A percentile compares a stretch with the other conserved stretches of the same genome.
phyloP scores from a whole-genome alignment of 2,329 filamentous ascomycete species.

The Daldinia eschscholtzii region DNA sequence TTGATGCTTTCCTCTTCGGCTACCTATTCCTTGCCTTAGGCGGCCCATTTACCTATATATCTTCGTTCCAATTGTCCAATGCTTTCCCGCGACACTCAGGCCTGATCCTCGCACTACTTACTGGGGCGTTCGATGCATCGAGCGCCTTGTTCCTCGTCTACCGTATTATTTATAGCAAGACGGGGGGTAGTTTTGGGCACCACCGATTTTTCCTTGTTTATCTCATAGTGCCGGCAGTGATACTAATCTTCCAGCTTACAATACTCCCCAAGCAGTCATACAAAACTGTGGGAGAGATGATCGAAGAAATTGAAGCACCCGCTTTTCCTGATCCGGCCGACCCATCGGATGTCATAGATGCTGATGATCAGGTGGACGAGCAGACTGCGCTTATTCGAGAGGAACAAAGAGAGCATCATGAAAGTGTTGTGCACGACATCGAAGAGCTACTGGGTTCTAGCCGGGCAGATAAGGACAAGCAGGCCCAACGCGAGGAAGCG shows the following conservation, averaged over 20 bases:
- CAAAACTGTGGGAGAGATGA: slow-evolving; percentile 86
- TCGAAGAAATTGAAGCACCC: slow-evolving; percentile 75
- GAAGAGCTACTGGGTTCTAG: slow-evolving; percentile 77
- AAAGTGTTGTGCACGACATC: slow-evolving; percentile 76
- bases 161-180: slow-evolving; percentile 75
- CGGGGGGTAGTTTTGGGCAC: slow-evolving; percentile 67
- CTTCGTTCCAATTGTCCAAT: slow-evolving; percentile 87
- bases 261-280: slow-evolving; percentile 82
- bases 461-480: slow-evolving; percentile 71
- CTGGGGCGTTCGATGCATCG: slow-evolving; percentile 86
- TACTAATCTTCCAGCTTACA: slow-evolving; percentile 74
- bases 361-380: slow-evolving; percentile 71
- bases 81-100: slow-evolving; percentile 83
- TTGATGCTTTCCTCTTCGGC: slow-evolving; percentile 81
- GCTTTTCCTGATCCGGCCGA: slow-evolving; percentile 52
- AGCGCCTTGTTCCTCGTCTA: slow-evolving; percentile 83
- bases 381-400: slow-evolving; percentile 67
- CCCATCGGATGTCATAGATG: slow-evolving; percentile 49
- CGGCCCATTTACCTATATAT: slow-evolving; percentile 85
- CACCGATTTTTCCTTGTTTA: slow-evolving; percentile 79
- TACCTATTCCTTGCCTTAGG: slow-evolving; percentile 83
- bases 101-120: slow-evolving; percentile 82
- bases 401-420: slow-evolving; percentile 70
- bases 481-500: slow-evolving; percentile 75
- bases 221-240: slow-evolving; percentile 75